A percentile compares a stretch with the other conserved stretches of the same genome.
phyloP scores from a whole-genome alignment of 169 alveolate species.

The Cryptosporidium baileyi region DNA sequence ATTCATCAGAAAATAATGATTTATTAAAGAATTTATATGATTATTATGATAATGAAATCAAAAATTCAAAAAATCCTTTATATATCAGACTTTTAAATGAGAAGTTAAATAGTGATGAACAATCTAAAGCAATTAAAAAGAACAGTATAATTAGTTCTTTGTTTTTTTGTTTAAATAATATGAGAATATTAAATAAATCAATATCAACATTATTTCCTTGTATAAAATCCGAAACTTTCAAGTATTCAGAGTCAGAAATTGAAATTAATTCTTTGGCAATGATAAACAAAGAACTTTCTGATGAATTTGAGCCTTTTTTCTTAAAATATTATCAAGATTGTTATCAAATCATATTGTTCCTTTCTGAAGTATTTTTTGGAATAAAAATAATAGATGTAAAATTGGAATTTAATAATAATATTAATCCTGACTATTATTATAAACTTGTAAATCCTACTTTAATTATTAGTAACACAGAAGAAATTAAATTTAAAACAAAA shows the following conservation, averaged over 20 bases:
- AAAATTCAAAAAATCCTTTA: neutral
- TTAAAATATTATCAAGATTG: neutral
- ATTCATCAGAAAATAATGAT: neutral
- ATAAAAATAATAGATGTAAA: neutral
- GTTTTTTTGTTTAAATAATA: conserved; percentile 21
- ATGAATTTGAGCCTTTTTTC: conserved; percentile 25
- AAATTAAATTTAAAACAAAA: conserved; percentile 26
- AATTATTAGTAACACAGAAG: conserved; percentile 19
- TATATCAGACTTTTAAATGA: neutral
- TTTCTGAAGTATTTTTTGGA: neutral
- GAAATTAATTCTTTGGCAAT: neutral
- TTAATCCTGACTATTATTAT: neutral
- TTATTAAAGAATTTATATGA: neutral
- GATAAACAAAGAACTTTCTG: neutral
- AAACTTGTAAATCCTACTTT: neutral
- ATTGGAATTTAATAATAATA: neutral
- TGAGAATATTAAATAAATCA: conserved; percentile 30
- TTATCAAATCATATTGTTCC: neutral
- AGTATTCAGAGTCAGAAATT: neutral
- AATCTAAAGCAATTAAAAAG: too few relatives aligned
- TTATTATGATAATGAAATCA: neutral
- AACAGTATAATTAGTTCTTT: neutral
- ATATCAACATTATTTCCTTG: neutral
- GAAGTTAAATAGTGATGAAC: too few relatives aligned
- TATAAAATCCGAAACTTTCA: neutral